Percentiles rank a stretch among this genome's conserved stretches.
Conservation (phyloP, 805 yeast species). For the Priceomyces haplophilus region DNA sequence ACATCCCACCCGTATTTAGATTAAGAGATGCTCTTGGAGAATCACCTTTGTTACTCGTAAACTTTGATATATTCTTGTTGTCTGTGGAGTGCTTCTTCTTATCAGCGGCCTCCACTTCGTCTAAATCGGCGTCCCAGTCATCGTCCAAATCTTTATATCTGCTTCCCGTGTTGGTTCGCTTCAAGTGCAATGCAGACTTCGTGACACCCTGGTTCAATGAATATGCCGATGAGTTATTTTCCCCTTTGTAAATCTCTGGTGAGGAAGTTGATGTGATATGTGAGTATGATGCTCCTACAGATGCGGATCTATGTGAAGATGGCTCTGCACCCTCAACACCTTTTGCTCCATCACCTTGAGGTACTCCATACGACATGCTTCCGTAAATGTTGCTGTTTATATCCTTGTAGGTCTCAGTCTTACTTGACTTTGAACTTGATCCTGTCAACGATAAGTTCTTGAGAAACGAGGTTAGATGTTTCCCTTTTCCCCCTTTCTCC, state of each 20-base stretch:
- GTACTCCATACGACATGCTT: slow-evolving; percentile 25
- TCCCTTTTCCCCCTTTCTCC: slow-evolving; percentile 67
- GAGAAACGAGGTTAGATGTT: slow-evolving; percentile 51
- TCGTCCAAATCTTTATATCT: slow-evolving; percentile 73
- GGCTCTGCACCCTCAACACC: slow-evolving; percentile 11
- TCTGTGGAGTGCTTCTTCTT: slow-evolving; percentile 9
- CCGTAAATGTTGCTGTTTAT: slow-evolving; percentile 41
- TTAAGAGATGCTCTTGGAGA: slow-evolving; percentile 23
- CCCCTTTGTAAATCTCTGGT: slow-evolving; percentile 6
- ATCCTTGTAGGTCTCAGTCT: slow-evolving; percentile 21
- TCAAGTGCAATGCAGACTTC: slow-evolving; percentile 1
- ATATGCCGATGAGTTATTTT: slow-evolving; percentile 2
- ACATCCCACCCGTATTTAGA: slow-evolving; percentile 25
- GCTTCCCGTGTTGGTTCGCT: slow-evolving; percentile 6
- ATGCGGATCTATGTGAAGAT: slow-evolving; percentile 11
- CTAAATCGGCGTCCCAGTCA: slow-evolving; percentile 82
- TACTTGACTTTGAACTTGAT: slow-evolving; percentile 11
- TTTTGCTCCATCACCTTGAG: slow-evolving; percentile 8
- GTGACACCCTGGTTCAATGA: slow-evolving; percentile 9
- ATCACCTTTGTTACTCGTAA: slow-evolving; percentile 18
- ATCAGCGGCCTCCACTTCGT: slow-evolving; percentile 28
- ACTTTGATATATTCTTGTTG: slow-evolving; percentile 25
- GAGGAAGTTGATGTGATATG: slow-evolving; percentile 10
- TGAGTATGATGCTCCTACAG: slow-evolving; percentile 18
- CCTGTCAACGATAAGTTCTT: slow-evolving; percentile 42